Conservation (phyloP, 768 basidiomycete species). For the Pleurotus citrinopileatus region DNA sequence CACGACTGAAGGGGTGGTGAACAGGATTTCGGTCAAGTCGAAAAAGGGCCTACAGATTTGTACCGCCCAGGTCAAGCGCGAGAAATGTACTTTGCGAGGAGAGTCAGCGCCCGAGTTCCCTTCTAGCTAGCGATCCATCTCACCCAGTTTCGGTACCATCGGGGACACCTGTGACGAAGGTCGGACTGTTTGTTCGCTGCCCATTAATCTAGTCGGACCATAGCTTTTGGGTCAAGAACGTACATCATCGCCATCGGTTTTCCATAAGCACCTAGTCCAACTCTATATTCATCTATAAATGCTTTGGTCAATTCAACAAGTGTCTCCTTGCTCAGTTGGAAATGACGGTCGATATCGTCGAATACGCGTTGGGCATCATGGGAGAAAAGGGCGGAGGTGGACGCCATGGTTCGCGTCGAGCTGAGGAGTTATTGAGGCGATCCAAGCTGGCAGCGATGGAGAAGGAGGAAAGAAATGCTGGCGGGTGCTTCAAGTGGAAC, state of each 20-base stretch:
- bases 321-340: conserved; percentile 57
- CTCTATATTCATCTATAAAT: conserved; percentile 77
- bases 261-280: conserved; percentile 71
- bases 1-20: conserved; percentile 59
- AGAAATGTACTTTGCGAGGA: conserved; percentile 74
- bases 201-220: conserved; percentile 13
- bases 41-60: conserved; percentile 74
- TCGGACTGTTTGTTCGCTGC: conserved; percentile 63
- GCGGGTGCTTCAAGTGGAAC: background rate
- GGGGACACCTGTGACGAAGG: conserved; percentile 94
- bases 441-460: conserved; percentile 16
- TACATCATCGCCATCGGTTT: conserved; percentile 93
- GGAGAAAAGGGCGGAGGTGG: conserved; percentile 40
- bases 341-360: conserved; percentile 67
- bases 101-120: background rate
- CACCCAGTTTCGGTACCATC: conserved; percentile 93
- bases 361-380: conserved; percentile 48
- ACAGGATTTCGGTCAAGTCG: background rate
- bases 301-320: conserved; percentile 71
- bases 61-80: conserved; percentile 95
- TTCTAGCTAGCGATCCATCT: conserved; percentile 20
- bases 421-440: background rate
- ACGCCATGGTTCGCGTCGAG: conserved; percentile 29
- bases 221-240: conserved; percentile 18
- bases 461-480: conserved; percentile 4